Percentiles rank a stretch among this genome's conserved stretches.
phyloP scores from a whole-genome alignment of 1,139 yeast genomes.

The Eremothecium sinecaudum region DNA sequence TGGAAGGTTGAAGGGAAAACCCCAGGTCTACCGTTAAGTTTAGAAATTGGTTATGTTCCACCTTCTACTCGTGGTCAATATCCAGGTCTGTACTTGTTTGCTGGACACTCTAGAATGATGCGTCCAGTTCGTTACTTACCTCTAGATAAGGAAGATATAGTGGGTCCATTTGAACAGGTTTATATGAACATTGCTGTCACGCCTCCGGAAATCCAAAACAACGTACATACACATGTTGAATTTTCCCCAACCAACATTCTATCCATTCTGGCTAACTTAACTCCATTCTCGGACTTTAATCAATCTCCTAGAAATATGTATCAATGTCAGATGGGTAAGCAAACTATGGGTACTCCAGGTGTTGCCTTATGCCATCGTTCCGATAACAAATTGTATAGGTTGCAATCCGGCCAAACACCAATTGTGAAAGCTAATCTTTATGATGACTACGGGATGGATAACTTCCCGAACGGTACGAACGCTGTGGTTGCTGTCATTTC shows the following conservation, averaged over 20 bases:
- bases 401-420: constrained; percentile 96
- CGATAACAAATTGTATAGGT: constrained; percentile 85
- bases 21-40: constrained; percentile 63
- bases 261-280: constrained; percentile 88
- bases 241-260: constrained; percentile 88
- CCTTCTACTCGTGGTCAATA: constrained; percentile 93
- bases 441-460: constrained; percentile 96
- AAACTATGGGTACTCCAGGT: constrained; percentile 99
- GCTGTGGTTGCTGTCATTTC: constrained; percentile 99
- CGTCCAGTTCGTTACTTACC: constrained; percentile 93
- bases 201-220: constrained; percentile 77
- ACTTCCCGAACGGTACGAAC: constrained; percentile 96
- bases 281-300: constrained; percentile 96
- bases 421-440: constrained; percentile 88
- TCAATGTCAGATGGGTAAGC: constrained; percentile 99
- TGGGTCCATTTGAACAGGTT: constrained; percentile 97
- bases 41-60: constrained; percentile 93
- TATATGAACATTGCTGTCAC: constrained; percentile 94
- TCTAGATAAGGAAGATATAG: constrained; percentile 67
- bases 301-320: constrained; percentile 99
- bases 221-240: constrained; percentile 87
- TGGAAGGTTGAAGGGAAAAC: constrained; percentile 84
- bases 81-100: constrained; percentile 87
- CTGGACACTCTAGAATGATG: constrained; percentile 90
- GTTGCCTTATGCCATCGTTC: constrained; percentile 88